Evolutionary conservation across 352 stramenopile genomes (phyloP).

Genomic region (Globisporangium sylvaticum): DNA sequence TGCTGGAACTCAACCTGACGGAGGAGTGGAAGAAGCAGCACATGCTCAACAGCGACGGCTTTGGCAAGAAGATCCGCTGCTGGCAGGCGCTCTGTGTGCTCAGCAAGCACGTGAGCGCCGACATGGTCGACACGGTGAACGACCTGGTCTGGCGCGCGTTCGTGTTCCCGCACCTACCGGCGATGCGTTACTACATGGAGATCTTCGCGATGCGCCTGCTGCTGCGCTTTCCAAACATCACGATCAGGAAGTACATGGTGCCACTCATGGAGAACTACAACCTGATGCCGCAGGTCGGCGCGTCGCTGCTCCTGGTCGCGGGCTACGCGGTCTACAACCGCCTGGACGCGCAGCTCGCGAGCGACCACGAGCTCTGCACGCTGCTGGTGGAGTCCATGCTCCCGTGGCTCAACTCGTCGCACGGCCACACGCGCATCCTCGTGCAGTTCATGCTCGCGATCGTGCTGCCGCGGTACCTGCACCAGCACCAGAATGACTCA

Average conservation of each 20-base stretch:
- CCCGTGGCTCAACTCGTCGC: conserved; percentile 73
- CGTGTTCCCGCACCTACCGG: conserved; percentile 51
- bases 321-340: conserved; percentile 33
- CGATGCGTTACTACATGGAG: conserved; percentile 81
- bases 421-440: conserved; percentile 80
- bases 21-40: conserved; percentile 73
- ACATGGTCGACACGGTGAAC: conserved; percentile 26
- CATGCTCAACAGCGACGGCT: conserved; percentile 83
- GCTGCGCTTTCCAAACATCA: conserved; percentile 40
- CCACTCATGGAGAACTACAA: conserved; percentile 67
- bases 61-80: conserved; percentile 68
- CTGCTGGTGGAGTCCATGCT: conserved; percentile 49
- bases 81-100: conserved; percentile 81
- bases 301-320: conserved; percentile 57
- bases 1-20: conserved; percentile 52
- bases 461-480: conserved; percentile 61
- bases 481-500: conserved; percentile 21
- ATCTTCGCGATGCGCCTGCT: conserved; percentile 72
- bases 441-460: conserved; percentile 65
- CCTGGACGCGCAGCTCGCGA: conserved; percentile 25
- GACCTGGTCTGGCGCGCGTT: conserved; percentile 49
- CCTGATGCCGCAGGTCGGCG: conserved; percentile 65
- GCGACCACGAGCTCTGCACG: conserved; percentile 16
- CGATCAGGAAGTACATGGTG: conserved; percentile 39
- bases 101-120: conserved; percentile 36